Conservation (phyloP, 2,329 filamentous ascomycete genomes). For the Emergomyces orientalis region DNA sequence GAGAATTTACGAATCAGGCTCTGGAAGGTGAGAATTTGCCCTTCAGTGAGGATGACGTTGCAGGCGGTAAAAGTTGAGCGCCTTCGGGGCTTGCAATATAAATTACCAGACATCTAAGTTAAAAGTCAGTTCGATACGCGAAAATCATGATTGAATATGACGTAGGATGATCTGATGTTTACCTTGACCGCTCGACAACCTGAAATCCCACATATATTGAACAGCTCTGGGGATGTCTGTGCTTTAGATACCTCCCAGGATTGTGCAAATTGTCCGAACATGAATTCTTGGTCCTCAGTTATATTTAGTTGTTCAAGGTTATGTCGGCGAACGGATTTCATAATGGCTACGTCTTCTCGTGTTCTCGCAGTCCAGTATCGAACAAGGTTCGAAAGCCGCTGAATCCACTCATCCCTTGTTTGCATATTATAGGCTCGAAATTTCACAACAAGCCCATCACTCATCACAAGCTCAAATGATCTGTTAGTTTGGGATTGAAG, state of each 20-base stretch:
- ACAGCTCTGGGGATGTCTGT: slow-evolving; percentile 54
- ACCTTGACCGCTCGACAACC: slow-evolving; percentile 52
- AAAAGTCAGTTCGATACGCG: background rate
- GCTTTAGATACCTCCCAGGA: slow-evolving; percentile 61
- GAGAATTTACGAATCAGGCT: slow-evolving; percentile 47
- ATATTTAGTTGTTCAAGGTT: slow-evolving; percentile 54
- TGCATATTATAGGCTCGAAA: slow-evolving; percentile 50
- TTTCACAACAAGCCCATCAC: slow-evolving; percentile 53
- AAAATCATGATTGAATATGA: background rate
- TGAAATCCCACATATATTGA: slow-evolving; percentile 58
- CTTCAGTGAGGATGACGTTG: slow-evolving; percentile 51
- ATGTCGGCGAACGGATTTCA: slow-evolving; percentile 47
- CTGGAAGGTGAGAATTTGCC: slow-evolving; percentile 54
- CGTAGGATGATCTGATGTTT: slow-evolving; percentile 10
- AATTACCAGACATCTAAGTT: slow-evolving; percentile 46
- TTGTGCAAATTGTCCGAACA: slow-evolving; percentile 55
- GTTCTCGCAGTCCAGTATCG: slow-evolving; percentile 54
- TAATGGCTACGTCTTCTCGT: slow-evolving; percentile 47
- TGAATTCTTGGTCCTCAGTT: slow-evolving; percentile 56
- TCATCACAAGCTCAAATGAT: slow-evolving; percentile 53
- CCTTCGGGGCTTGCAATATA: slow-evolving; percentile 56
- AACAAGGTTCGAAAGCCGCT: slow-evolving; percentile 46
- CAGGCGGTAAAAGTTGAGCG: slow-evolving; percentile 53
- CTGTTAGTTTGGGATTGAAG: slow-evolving; percentile 28
- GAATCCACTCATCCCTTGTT: slow-evolving; percentile 54